Evolutionary conservation across 495 filamentous ascomycete species (phyloP).

Genomic region (Rhypophila decipiens): DNA sequence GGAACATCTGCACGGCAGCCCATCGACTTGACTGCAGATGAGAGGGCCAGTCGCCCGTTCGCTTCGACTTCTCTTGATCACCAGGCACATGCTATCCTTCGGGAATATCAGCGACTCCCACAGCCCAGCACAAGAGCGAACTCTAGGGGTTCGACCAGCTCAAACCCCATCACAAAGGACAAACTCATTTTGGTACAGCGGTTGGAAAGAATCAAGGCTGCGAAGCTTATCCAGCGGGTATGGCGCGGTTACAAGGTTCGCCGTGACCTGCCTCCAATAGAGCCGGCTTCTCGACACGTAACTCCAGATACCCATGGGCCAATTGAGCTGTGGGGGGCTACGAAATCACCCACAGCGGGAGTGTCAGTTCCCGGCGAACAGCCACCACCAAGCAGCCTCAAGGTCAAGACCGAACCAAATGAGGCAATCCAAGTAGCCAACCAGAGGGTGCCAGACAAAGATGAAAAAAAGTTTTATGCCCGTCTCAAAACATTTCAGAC

Average conservation of each 20-base stretch:
- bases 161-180: no score
- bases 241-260: no score
- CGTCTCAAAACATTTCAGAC: slow-evolving; percentile 20
- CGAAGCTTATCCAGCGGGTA: not conserved
- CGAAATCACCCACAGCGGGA: not conserved
- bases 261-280: not conserved
- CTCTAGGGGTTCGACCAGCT: no score
- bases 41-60: not conserved
- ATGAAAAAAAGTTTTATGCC: slow-evolving; percentile 17
- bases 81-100: not conserved
- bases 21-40: not conserved
- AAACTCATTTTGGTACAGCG: no score
- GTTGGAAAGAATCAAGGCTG: not conserved
- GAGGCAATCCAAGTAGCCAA: not conserved
- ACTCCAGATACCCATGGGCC: not conserved
- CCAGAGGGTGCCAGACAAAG: not conserved
- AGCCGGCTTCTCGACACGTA: not conserved
- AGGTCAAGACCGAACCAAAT: not conserved
- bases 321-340: not conserved
- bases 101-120: not conserved
- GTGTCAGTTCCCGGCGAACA: not conserved
- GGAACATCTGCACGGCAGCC: not conserved
- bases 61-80: no score
- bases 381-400: not conserved
- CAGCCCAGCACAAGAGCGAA: not conserved